phyloP scores from a whole-genome alignment of 176 grass and related monocot species.

The Raddia guianensis region DNA sequence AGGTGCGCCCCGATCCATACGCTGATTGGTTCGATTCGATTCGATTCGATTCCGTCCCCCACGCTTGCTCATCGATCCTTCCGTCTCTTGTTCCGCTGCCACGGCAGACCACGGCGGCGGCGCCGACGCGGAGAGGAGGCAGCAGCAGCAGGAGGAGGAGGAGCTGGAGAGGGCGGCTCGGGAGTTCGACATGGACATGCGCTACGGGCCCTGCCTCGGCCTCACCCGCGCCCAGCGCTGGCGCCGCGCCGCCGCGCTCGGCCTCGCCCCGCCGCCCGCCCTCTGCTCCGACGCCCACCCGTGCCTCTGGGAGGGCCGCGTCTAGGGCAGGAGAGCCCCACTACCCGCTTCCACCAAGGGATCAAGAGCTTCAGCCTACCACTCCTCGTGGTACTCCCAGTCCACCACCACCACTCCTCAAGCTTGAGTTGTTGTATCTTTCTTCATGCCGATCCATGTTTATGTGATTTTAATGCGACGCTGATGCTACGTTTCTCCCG shows the following conservation, averaged over 20 bases:
- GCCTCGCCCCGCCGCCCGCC: constrained; percentile 58
- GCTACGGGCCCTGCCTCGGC: constrained; percentile 78
- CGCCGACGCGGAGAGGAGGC: neutral
- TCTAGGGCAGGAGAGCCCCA: constrained; percentile 24
- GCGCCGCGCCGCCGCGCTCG: constrained; percentile 58
- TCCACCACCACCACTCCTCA: neutral
- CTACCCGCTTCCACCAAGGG: neutral
- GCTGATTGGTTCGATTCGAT: neutral
- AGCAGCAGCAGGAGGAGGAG: neutral
- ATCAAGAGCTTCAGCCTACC: neutral
- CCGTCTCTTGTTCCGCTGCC: neutral
- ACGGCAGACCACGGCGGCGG: constrained; percentile 2
- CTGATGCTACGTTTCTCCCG: neutral
- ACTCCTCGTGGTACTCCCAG: constrained; percentile 30
- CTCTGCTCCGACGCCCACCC: constrained; percentile 50
- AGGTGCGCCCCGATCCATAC: neutral
- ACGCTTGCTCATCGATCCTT: neutral
- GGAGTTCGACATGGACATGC: constrained; percentile 82
- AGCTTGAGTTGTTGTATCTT: neutral
- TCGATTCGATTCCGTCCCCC: neutral
- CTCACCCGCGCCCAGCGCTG: constrained; percentile 63
- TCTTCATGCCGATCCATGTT: neutral
- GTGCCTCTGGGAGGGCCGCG: constrained; percentile 68
- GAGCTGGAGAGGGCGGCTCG: constrained; percentile 44
- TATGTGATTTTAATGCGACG: neutral